Percentiles rank a stretch among this genome's conserved stretches.
Conservation (phyloP, 805 yeast species). For the Cyberlindnera meyerae region DNA sequence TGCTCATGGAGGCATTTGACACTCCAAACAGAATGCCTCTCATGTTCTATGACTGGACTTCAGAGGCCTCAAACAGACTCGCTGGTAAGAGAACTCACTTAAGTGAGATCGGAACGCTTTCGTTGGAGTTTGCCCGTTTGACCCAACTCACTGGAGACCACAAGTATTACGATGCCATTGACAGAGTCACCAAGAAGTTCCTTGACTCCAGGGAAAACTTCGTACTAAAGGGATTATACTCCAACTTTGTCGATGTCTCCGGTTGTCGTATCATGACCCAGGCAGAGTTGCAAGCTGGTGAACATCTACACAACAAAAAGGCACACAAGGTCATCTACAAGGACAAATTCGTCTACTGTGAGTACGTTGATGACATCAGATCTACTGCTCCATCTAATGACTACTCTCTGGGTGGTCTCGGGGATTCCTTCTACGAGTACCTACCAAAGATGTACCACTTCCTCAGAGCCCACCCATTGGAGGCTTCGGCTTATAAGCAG, state of each 20-base stretch:
- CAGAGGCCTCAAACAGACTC: conserved; percentile 31
- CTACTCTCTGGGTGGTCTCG: conserved; percentile 37
- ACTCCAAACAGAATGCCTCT: conserved; percentile 55
- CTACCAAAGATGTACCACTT: conserved; percentile 44
- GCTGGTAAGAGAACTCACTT: conserved; percentile 33
- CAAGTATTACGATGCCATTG: conserved; percentile 45
- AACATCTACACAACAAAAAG: conserved; percentile 30
- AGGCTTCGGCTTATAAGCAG: conserved; percentile 21
- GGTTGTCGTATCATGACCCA: conserved; percentile 38
- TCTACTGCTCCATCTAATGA: conserved; percentile 9
- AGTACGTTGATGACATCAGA: conserved; percentile 23
- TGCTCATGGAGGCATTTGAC: conserved; percentile 50
- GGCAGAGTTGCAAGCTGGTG: conserved; percentile 29
- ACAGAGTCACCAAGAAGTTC: conserved; percentile 37
- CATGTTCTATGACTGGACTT: conserved; percentile 39
- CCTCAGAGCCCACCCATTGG: conserved; percentile 33
- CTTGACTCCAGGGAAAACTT: conserved; percentile 31
- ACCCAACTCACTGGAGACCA: conserved; percentile 46
- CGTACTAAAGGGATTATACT: conserved; percentile 38
- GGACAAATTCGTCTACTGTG: conserved; percentile 31
- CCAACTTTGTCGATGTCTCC: conserved; percentile 43
- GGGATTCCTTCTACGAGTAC: conserved; percentile 46
- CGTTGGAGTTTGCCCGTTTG: conserved; percentile 48
- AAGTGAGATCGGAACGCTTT: conserved; percentile 46
- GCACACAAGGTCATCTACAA: conserved; percentile 33